Evolutionary conservation across 2,329 filamentous ascomycete species (phyloP).

Genomic region (Diaporthe vexans): DNA sequence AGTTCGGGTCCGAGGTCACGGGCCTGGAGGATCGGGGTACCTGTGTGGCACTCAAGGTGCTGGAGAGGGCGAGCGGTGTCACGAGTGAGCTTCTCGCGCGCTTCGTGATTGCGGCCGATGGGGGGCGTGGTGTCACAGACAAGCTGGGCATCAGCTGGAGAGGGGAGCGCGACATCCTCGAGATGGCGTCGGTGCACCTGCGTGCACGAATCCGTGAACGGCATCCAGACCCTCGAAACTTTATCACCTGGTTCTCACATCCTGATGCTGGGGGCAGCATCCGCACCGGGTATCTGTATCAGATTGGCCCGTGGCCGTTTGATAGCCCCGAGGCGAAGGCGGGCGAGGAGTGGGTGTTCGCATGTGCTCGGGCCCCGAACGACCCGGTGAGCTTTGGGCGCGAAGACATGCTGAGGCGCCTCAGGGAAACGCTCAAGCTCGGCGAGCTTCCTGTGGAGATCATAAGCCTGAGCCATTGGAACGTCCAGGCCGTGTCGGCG

Average conservation of each 20-base stretch:
- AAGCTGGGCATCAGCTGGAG: slow-evolving; percentile 49
- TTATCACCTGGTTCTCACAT: slow-evolving; percentile 54
- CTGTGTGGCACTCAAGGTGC: slow-evolving; percentile 44
- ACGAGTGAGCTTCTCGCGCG: slow-evolving; percentile 43
- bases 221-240: slow-evolving; percentile 48
- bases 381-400: slow-evolving; percentile 44
- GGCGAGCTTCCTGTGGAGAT: slow-evolving; percentile 49
- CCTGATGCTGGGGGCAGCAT: slow-evolving; percentile 52
- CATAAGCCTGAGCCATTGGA: slow-evolving; percentile 51
- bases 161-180: slow-evolving; percentile 50
- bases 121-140: slow-evolving; percentile 49
- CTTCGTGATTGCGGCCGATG: slow-evolving; percentile 52
- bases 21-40: slow-evolving; percentile 44
- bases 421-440: slow-evolving; percentile 48
- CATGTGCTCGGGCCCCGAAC: slow-evolving; percentile 39
- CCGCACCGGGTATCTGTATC: slow-evolving; percentile 52
- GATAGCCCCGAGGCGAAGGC: slow-evolving; percentile 40
- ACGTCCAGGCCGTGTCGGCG: slow-evolving; percentile 48
- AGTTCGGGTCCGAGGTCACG: slow-evolving; percentile 48
- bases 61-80: slow-evolving; percentile 31
- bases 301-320: slow-evolving; percentile 51
- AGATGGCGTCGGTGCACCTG: slow-evolving; percentile 53
- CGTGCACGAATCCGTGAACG: slow-evolving; percentile 46
- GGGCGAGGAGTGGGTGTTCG: slow-evolving; percentile 53
- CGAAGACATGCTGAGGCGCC: slow-evolving; percentile 45